Evolutionary conservation across 768 basidiomycete genomes (phyloP), one percentile per base, ranked within the genome.

Genomic region (Dentipellis sp.): DNA sequence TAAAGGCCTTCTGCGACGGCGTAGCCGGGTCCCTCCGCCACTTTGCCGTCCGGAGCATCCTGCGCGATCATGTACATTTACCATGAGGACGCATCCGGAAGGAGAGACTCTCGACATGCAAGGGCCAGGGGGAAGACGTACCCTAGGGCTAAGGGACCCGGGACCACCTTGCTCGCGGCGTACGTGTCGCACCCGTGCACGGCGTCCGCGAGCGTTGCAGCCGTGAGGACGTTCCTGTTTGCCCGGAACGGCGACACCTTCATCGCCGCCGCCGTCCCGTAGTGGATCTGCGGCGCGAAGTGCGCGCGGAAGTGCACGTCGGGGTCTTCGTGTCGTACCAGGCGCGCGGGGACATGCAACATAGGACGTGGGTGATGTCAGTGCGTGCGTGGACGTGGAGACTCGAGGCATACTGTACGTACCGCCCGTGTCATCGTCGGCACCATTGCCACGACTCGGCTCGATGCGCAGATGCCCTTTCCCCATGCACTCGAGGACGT

Each of bases 401-500:
- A 29, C 23, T 21, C 16, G 5, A 42, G 17, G 40, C 19, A 22
- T 10, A 21, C 8, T 34, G 37, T 52, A 49, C 62, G 57, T 55
- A 74, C 76, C 70, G 64, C 70, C 68, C 52, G 70, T 67, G 52
- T 64, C 72, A 50, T 69, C 54, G 1, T 67, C 63, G 74, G 75
- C 70, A 64, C 70, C 68, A 52, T 70, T 66, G 52, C 64, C 72
- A 52, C 69, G 53, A 1, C 67, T 63, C 3, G 74, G 77, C 56
- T 83, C 79, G 12, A 93, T 73, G 42, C 83, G 81, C 51, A 93
- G 72, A 62, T 78, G 75, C 1, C 91, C 90, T 58, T 77, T 78
- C 11, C 80, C 81, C n/a, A 89, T 68, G 59, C 84, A 83, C 64
- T 91, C 87, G 2, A 94, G 73, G 8, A 94, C 78, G 67, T 86